Evolutionary conservation across 2,329 filamentous ascomycete species (phyloP), one percentile per base, ranked within the genome.

Genomic region (Trichoderma oligosporum): DNA sequence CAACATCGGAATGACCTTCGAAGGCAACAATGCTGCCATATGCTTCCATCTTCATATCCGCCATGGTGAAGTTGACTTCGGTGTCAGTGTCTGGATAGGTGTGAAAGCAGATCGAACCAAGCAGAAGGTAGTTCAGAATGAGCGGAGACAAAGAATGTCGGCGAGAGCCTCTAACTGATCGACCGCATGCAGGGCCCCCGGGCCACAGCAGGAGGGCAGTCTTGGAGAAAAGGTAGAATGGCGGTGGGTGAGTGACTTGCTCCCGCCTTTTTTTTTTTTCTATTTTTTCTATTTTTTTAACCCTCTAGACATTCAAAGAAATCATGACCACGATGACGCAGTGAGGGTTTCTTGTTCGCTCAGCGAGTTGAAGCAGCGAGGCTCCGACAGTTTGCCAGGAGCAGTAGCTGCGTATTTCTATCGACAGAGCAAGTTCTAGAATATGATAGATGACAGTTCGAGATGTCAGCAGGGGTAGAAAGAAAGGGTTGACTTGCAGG

Each of bases 11-110:
- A 29, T 81, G 74, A 5, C 84, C 84, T 65, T 86, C 84, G 56
- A 87, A 78, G 60, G 83, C 82, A 52, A 87, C 75, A 53, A 86
- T 69, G 65, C 76, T 80, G 45, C 82, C 82, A 45, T 64, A 55
- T 29, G 60, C 51, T n/a, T 63, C 62, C 51, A 64, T 62, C 58
- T 65, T 56, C 38, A 59, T 56, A 42, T 56, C 57, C 33, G 63
- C 46, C 69, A 70, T 71, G 46, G 51, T 64, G 39, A 27, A 24
- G 33, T 20, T 11, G 7, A 11, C 31, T 24, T 27, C 9, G 20
- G 18, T 18, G 18, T 8, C 16, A 27, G n/a, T 16, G 31, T 29
- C 29, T 14, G n/a, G 33, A 20, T 22, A n/a, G 35, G 16, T 18
- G 33, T 31, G 5, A 27, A 33, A n/a, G 24, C 7, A 25, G 25